Evolutionary conservation across 192 early-diverging fungal species (phyloP).

Genomic region (Mortierella antarctica): DNA sequence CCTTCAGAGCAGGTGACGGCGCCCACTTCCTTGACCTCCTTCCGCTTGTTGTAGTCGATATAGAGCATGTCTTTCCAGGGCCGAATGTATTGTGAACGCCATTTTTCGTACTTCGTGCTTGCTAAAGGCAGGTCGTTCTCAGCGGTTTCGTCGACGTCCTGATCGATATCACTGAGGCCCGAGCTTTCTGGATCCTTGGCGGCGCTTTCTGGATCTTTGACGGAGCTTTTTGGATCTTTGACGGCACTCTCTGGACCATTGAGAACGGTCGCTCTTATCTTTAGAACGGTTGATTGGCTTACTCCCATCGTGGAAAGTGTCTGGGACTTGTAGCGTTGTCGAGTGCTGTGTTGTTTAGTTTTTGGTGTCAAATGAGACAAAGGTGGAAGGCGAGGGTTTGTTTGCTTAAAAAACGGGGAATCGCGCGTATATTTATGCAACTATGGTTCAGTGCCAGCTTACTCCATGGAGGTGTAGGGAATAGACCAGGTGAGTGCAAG

Average conservation of each 20-base stretch:
- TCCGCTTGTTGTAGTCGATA: constrained; percentile 11
- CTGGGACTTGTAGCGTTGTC: too few relatives aligned
- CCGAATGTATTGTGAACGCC: constrained; percentile 4
- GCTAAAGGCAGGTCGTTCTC: not conserved
- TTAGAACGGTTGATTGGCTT: too few relatives aligned
- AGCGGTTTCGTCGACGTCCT: not conserved
- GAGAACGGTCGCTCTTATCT: too few relatives aligned
- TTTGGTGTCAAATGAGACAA: too few relatives aligned
- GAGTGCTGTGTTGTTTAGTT: too few relatives aligned
- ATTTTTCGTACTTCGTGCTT: not conserved
- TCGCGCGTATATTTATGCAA: too few relatives aligned
- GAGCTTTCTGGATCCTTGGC: constrained; percentile 1
- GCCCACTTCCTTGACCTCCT: not conserved
- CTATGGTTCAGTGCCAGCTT: too few relatives aligned
- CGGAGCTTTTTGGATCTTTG: not conserved
- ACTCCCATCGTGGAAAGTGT: too few relatives aligned
- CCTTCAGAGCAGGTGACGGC: constrained; percentile 9
- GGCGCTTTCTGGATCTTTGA: constrained; percentile 5
- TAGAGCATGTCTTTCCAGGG: constrained; percentile 4
- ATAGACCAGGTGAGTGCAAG: too few relatives aligned
- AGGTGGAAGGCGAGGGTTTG: too few relatives aligned
- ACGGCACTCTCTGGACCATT: constrained; percentile 1
- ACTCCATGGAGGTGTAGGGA: too few relatives aligned
- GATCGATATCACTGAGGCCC: constrained; percentile 5
- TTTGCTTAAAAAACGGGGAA: too few relatives aligned